A percentile compares a stretch with the other conserved stretches of the same genome.
Evolutionary conservation across 2,329 filamentous ascomycete species (phyloP).

Genomic region (Fusarium phyllophilum): DNA sequence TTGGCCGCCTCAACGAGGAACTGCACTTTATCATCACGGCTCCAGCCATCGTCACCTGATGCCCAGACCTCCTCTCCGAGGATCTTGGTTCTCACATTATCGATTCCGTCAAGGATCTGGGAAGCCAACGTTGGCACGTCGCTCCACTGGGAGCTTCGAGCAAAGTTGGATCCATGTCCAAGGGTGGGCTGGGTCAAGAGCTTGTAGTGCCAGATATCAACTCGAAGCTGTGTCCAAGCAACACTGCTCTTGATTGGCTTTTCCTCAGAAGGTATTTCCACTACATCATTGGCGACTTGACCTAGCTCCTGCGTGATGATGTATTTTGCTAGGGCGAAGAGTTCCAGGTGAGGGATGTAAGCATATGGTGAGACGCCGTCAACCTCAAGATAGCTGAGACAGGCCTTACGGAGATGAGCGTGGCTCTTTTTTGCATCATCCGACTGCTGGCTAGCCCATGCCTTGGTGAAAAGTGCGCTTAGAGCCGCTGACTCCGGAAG

Average conservation of each 20-base stretch:
- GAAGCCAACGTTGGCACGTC: slow-evolving; percentile 67
- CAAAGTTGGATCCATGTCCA: slow-evolving; percentile 64
- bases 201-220: slow-evolving; percentile 76
- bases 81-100: slow-evolving; percentile 54
- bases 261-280: slow-evolving; percentile 41
- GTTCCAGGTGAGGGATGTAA: slow-evolving; percentile 83
- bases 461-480: slow-evolving; percentile 53
- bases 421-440: slow-evolving; percentile 36
- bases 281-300: slow-evolving; percentile 33
- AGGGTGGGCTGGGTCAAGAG: slow-evolving; percentile 67
- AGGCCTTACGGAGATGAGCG: slow-evolving; percentile 60
- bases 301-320: slow-evolving; percentile 52
- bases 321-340: slow-evolving; percentile 78
- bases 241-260: slow-evolving; percentile 58
- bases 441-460: slow-evolving; percentile 45
- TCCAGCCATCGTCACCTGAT: slow-evolving; percentile 50
- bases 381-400: slow-evolving; percentile 75
- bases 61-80: slow-evolving; percentile 53
- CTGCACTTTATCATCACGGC: slow-evolving; percentile 65
- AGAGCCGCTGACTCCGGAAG: slow-evolving; percentile 55
- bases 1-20: slow-evolving; percentile 86
- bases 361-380: slow-evolving; percentile 91
- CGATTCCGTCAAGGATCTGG: slow-evolving; percentile 56
- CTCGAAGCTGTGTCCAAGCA: slow-evolving; percentile 74
- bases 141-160: slow-evolving; percentile 67